A percentile compares a stretch with the other conserved stretches of the same genome.
Conservation (phyloP, 2,329 filamentous ascomycete genomes). For the Claviceps africana region DNA sequence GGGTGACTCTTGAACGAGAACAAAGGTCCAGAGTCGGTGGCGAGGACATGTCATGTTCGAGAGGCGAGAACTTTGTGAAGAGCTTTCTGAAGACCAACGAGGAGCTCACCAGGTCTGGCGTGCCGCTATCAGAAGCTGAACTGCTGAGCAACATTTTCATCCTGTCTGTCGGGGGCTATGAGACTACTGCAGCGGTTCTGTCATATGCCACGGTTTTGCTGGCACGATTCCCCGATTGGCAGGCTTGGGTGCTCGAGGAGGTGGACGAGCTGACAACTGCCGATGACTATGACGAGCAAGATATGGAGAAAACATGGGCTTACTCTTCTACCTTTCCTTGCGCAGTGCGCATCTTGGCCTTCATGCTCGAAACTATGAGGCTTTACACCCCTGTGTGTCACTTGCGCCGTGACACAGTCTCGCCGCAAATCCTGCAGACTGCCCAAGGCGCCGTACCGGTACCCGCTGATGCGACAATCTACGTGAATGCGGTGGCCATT, state of each 20-base stretch:
- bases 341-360: constrained; percentile 13
- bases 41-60: not conserved
- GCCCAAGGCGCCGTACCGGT: not conserved
- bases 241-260: constrained; percentile 38
- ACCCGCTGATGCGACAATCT: not conserved
- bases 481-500: constrained; percentile 1
- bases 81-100: not conserved
- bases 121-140: constrained; percentile 9
- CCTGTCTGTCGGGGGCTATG: constrained; percentile 31
- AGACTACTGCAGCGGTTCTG: constrained; percentile 36
- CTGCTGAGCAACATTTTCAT: constrained; percentile 27
- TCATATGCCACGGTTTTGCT: constrained; percentile 33
- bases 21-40: not conserved
- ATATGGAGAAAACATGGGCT: constrained; percentile 14
- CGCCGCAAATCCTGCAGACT: not conserved
- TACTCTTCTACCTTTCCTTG: constrained; percentile 31
- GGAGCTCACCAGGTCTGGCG: not conserved
- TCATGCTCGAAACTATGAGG: constrained; percentile 4
- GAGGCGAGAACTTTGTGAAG: not conserved
- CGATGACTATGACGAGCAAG: constrained; percentile 4
- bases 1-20: not conserved
- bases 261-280: constrained; percentile 16
- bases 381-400: not conserved
- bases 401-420: not conserved
- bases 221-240: constrained; percentile 30